phyloP scores from a whole-genome alignment of 805 yeast genomes.

The Wickerhamiella musiphila region DNA sequence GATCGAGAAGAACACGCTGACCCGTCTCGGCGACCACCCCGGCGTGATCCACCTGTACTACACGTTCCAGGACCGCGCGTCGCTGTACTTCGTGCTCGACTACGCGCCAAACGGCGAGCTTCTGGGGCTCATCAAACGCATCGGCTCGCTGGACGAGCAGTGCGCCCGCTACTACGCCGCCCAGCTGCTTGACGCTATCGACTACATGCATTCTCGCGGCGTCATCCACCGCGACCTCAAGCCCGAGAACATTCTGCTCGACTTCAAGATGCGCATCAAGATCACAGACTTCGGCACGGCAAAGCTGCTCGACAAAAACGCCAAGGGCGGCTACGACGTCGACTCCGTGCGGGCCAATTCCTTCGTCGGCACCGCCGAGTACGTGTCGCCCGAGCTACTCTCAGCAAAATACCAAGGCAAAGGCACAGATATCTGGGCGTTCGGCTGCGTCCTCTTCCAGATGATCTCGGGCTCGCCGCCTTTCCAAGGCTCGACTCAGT shows the following conservation, averaged over 20 bases:
- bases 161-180: slow-evolving; percentile 67
- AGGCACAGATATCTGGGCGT: slow-evolving; percentile 83
- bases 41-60: slow-evolving; percentile 84
- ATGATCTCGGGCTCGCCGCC: slow-evolving; percentile 76
- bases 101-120: slow-evolving; percentile 93
- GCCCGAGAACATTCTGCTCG: slow-evolving; percentile 82
- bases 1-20: slow-evolving; percentile 81
- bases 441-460: slow-evolving; percentile 78
- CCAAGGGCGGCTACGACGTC: slow-evolving; percentile 18
- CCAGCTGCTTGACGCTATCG: slow-evolving; percentile 81
- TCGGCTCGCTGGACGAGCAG: slow-evolving; percentile 57
- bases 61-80: slow-evolving; percentile 84
- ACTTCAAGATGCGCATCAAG: slow-evolving; percentile 71
- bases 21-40: slow-evolving; percentile 78
- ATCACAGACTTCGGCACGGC: slow-evolving; percentile 99
- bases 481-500: slow-evolving; percentile 72
- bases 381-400: slow-evolving; percentile 82
- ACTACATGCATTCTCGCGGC: slow-evolving; percentile 75
- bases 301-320: slow-evolving; percentile 35
- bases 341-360: slow-evolving; percentile 31
- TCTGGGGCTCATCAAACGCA: slow-evolving; percentile 42
- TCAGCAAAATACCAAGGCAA: slow-evolving; percentile 65
- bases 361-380: slow-evolving; percentile 95
- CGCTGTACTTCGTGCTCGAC: slow-evolving; percentile 81
- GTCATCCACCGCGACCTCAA: slow-evolving; percentile 87